phyloP scores from a whole-genome alignment of 208 protist species.

The Leishmania gerbilli region DNA sequence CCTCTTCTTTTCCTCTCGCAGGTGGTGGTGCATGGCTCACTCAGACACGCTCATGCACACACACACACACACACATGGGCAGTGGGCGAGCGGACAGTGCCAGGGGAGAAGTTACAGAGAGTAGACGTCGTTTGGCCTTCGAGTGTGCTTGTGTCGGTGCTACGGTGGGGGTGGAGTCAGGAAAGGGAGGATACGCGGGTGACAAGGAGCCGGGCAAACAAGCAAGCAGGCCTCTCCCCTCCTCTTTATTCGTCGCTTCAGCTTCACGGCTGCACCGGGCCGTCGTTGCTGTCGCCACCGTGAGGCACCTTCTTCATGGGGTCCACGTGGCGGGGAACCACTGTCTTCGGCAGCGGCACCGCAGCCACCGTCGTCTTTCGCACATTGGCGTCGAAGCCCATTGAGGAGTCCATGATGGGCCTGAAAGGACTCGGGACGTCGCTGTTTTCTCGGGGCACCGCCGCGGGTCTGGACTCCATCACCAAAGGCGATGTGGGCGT shows the following conservation, averaged over 20 bases:
- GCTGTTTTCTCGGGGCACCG: neutral
- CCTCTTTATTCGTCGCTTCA: neutral
- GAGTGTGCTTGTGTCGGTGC: neutral
- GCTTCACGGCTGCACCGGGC: neutral
- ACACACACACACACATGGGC: neutral
- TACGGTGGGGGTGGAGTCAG: neutral
- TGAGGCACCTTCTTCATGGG: neutral
- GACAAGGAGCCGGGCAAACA: no score
- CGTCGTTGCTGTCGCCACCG: neutral
- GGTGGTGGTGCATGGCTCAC: neutral
- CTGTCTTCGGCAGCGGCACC: neutral
- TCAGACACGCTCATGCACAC: neutral
- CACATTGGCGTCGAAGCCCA: neutral
- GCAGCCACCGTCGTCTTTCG: neutral
- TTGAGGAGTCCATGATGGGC: neutral
- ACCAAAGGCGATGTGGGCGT: slow-evolving; percentile 7
- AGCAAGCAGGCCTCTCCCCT: neutral
- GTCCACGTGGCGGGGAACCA: neutral
- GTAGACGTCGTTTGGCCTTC: neutral
- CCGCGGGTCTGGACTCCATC: neutral
- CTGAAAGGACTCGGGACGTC: neutral
- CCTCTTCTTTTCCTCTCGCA: neutral
- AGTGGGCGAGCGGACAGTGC: neutral
- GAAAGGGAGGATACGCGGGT: neutral
- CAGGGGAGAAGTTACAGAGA: neutral